A percentile compares a stretch with the other conserved stretches of the same genome.
phyloP scores from a whole-genome alignment of 345 rosid species.

The Populus nigra region DNA sequence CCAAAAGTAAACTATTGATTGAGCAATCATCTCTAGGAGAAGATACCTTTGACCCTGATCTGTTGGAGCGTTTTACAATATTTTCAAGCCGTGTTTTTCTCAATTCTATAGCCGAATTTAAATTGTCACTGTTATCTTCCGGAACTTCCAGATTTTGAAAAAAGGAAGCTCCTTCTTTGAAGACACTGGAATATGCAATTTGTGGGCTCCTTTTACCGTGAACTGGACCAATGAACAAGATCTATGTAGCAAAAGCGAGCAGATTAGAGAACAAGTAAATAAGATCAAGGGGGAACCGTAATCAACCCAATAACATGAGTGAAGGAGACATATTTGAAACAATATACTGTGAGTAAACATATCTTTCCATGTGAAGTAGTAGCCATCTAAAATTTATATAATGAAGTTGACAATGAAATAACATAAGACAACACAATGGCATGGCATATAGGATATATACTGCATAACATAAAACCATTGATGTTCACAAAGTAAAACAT shows the following conservation, averaged over 20 bases:
- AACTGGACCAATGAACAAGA: slow-evolving; percentile 79
- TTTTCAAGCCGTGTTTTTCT: slow-evolving; percentile 40
- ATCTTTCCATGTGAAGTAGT: neutral
- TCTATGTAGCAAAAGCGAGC: slow-evolving; percentile 31
- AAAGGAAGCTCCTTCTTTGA: slow-evolving; percentile 26
- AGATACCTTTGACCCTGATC: slow-evolving; percentile 68
- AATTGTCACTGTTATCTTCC: slow-evolving; percentile 32
- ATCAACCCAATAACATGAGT: slow-evolving; percentile 12
- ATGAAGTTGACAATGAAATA: neutral
- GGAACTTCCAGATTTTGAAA: slow-evolving; percentile 25
- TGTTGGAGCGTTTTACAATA: slow-evolving; percentile 53
- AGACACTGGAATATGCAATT: slow-evolving; percentile 39
- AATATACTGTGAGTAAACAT: neutral
- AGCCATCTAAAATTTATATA: neutral
- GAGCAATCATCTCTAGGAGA: slow-evolving; percentile 9
- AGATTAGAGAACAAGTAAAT: slow-evolving; percentile 9
- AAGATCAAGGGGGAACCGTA: slow-evolving; percentile 8
- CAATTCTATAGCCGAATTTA: slow-evolving; percentile 45
- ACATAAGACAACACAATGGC: neutral
- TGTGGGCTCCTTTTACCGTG: slow-evolving; percentile 47
- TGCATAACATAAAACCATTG: neutral
- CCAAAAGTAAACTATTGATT: slow-evolving; percentile 8
- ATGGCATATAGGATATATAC: neutral
- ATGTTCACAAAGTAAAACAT: neutral
- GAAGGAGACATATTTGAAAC: slow-evolving; percentile 14